phyloP scores from a whole-genome alignment of 1,139 yeast species.

The Saccharomyces hybrid region DNA sequence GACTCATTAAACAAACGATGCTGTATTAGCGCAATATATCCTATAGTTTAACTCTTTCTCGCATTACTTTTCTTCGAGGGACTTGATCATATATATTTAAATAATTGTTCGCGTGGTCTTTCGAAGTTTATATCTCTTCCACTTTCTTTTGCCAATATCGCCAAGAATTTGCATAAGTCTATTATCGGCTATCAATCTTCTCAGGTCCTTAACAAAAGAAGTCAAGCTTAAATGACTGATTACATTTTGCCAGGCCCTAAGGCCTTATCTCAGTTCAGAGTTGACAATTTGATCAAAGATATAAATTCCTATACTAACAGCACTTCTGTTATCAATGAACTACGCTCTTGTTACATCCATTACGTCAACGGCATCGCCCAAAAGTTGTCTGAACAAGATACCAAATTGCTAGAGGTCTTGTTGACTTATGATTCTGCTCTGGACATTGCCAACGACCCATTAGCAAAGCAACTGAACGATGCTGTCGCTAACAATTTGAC shows the following conservation, averaged over 20 bases:
- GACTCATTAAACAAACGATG: background rate
- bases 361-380: conserved; percentile 55
- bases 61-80: background rate
- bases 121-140: background rate
- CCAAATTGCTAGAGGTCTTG: conserved; percentile 50
- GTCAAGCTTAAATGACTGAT: conserved; percentile 3
- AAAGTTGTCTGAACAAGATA: conserved; percentile 34
- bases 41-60: background rate
- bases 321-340: conserved; percentile 50
- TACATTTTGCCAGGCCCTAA: conserved; percentile 74
- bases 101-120: background rate
- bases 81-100: background rate
- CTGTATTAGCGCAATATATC: background rate
- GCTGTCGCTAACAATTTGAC: conserved; percentile 29
- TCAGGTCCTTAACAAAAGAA: conserved; percentile 1
- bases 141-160: background rate
- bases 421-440: conserved; percentile 69
- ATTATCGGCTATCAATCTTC: background rate
- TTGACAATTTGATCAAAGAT: conserved; percentile 61
- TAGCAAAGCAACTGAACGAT: conserved; percentile 43
- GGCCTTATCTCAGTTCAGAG: conserved; percentile 84
- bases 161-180: background rate
- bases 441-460: conserved; percentile 42
- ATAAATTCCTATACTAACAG: conserved; percentile 54
- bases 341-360: conserved; percentile 74